Percentiles rank a stretch among this genome's conserved stretches.
These are phyloP conservation scores for Podaxis pistillaris DNA, from an alignment of 768 basidiomycete species.

Conservation along the genomic window DNA sequence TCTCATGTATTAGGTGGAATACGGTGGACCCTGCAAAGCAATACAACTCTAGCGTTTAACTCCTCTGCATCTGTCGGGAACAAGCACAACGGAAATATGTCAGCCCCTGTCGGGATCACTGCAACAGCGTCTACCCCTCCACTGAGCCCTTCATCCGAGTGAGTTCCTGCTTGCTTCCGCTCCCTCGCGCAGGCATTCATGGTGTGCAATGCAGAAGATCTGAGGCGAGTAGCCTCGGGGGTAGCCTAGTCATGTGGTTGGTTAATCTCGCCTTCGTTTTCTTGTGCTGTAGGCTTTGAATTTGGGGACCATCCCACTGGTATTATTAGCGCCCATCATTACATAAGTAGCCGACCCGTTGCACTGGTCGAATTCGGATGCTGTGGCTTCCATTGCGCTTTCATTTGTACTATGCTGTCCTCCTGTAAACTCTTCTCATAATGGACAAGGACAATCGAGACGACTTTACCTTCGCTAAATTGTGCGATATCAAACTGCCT, in stretches of 20 bases:
- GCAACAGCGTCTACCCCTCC: neutral
- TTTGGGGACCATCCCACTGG: neutral
- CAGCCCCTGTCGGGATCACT: neutral
- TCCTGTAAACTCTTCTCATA: neutral
- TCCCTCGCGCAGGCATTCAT: neutral
- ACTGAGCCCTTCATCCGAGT: neutral
- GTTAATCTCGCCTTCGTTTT: neutral
- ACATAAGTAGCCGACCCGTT: neutral
- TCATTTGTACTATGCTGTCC: neutral
- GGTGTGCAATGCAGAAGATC: neutral
- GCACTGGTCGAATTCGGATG: neutral
- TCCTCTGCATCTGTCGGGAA: constrained; percentile 59
- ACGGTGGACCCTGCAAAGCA: constrained; percentile 67
- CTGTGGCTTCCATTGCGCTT: neutral
- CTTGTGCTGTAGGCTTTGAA: neutral
- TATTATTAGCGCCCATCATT: neutral
- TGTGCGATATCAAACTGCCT: constrained; percentile 84
- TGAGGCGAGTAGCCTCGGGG: neutral
- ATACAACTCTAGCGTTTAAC: constrained; percentile 70
- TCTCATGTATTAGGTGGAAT: constrained; percentile 76
- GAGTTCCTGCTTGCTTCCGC: neutral
- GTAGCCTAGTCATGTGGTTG: neutral
- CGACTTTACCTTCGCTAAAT: constrained; percentile 90
- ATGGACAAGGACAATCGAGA: constrained; percentile 68
- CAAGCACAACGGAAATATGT: neutral